Evolutionary conservation across 257 asterid genomes (phyloP), one percentile per base, ranked within the genome.

Genomic region (Solanum paucissectum): DNA sequence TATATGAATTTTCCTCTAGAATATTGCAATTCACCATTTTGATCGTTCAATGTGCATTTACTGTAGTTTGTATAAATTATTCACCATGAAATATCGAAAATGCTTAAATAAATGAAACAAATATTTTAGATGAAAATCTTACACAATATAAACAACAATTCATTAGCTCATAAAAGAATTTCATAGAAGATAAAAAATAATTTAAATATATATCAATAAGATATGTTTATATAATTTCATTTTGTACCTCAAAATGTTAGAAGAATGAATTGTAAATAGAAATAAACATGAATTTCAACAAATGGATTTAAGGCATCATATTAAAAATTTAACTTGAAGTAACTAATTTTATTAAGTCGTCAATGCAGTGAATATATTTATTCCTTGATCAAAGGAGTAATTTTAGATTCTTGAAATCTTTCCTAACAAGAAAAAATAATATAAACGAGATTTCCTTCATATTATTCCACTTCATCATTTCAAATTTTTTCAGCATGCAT

Each of bases 401-500:
- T 73, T 34, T 71, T 32, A 34, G 7, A 34, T 18, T 34, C 16
- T 18, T 34, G 18, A 36, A 20, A 73, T 34, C 7, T 34, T 36
- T 4, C 0, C 5, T 20, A 34, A 2, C 10, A 16, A 33, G 44
- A 8, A 16, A 33, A 33, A 20, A 18, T 2, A 32, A 7, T 72
- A 32, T 69, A 29, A 27, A 13, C 20, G 5, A 27, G 37, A 27
- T 68, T 71, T 33, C 4, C 44, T 71, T 3, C 1, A 0, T 5
- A 5, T 16, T 32, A 21, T 71, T 7, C 12, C 11, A 29, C 16
- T 13, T 29, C 23, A 69, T 2, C 12, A 6, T 32, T 32, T 33
- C 0, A 25, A 33, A 7, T 0, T 0, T 71, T 58, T 71, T 13
- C 10, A 12, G 0, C 1, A 27, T 27, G 0, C 0, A 25, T 12